Base-by-base conservation (phyloP, 352 stramenopile genomes). In the Phytophthora litchii region DNA sequence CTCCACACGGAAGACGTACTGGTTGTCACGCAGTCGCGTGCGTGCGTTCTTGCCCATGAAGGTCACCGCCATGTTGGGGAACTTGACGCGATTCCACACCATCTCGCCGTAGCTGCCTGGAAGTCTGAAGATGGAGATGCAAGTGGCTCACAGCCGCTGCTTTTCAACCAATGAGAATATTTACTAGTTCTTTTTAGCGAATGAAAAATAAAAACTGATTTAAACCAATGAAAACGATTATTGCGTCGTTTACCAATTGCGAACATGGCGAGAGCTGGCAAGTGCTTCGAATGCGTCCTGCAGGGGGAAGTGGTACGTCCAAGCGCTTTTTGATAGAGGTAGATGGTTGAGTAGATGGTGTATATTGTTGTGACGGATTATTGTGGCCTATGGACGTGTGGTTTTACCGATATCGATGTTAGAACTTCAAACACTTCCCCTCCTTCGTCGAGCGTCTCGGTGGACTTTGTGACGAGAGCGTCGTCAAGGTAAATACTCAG, bases 1-100 rank as follows among this genome's bases (percentile, higher is more conserved):
- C 60, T 97, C 79, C 13, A 98, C 89, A 44, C 94, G 90, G 76
- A 99, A 99, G 31, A 96, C 83, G 62, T 83, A 91, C 72, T 94
- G 79, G 72, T 94, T 94, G 40, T 89, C 81, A 34, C 74, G 80
- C 58, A 90, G 69, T 27, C 81, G 72, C 63, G 78, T 88, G 55
- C 84, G 83, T 45, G 78, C 64, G 63, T 91, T 94, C 76, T 92
- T 92, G 41, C 82, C 81, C 79, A 94, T 88, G 76, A 91, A 92
- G 41, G 83, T 89, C 56, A 94, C 70, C 36, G 83, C 83, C 85
- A 94, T 94, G 75, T 94, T 94, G 48, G 85, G 85, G 70, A 94
- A 94, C 56, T 86, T 86, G 50, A 94, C 47, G 52, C 82, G 79
- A 60, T 89, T 91, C 85, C 85, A 94, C 70, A 91, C 80, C 85